Base-by-base conservation (phyloP, 192 early-diverging fungal species). In the Backusella parvicylindrica region DNA sequence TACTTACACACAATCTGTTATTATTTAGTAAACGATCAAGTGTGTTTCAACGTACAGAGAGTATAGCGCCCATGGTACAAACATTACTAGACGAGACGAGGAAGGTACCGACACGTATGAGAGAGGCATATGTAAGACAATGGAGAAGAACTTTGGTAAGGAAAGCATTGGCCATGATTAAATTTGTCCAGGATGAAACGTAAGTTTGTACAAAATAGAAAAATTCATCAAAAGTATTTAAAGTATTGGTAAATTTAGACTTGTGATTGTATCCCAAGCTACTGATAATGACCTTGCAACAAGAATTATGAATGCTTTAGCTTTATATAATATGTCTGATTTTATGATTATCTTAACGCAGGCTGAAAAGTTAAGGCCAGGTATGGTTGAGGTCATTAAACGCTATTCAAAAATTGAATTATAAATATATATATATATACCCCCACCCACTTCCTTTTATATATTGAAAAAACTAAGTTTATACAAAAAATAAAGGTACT, bases 51-150 rank as follows among this genome's bases (percentile, higher is more conserved):
- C 75, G 70, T 1, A 81, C 80, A 12, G 74, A 79, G 37, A 47
- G 35, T 6, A 80, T 80, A 21, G 86, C 86, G 1, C 84, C 86
- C 2, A 81, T 81, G 74, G 74, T 87, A 0, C 82, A 84, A 41
- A 81, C 80, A 21, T 67, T 87, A 31, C 73, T 87, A 0, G 74
- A 78, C 15, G 84, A 85, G 63, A 75, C 74, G 15, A 75, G 79
- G 1, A 76, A 77, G 16, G 53, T 87, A 2, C 86, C 86, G 0
- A 65, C 80, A 6, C 72, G 81, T 33, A 84, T 85, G 82, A 79
- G 86, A 53, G 86, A 87, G 67, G 82, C 80, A 0, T 87, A 84
- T 76, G 81, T 84, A 4, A 75, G 82, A 5, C 84, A 87, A 67
- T 87, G 86, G 86, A 74, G 86, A 28, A 72, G 82, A 60, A 74